Evolutionary conservation across 2,329 filamentous ascomycete genomes (phyloP), one percentile per base, ranked within the genome.

Genomic region (Diaporthe longicolla): DNA sequence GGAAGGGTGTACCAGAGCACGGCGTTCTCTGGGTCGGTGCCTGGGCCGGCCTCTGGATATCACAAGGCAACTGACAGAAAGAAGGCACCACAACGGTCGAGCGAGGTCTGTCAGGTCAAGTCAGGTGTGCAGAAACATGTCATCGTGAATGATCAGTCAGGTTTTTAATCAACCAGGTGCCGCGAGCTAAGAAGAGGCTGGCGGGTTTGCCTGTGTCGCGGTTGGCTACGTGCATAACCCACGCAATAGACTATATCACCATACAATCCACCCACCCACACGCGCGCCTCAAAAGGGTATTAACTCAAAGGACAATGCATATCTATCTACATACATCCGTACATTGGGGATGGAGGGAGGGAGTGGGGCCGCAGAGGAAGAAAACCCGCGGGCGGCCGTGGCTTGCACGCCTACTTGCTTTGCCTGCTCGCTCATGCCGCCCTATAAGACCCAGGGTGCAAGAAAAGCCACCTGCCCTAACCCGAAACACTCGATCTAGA

Each of bases 161-260:
- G 1, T 48, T 70, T 48, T 48, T 29, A 48, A 35, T 50, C 40
- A 26, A 71, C 26, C 68, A 55, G 26, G 68, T 43, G 29, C 24
- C 15, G 54, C 35, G 17, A 26, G 26, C n/a, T 19, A 48, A 58
- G n/a, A 40, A 55, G 37, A 40, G 37, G 37, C n/a, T 55, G 26
- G 26, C 24, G 66, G 52, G 37, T 40, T 13, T 59, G 24, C 29
- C 24, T 24, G 50, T 55, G 37, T 43, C 29, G 45, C 35, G 50
- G 13, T 55, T 69, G 65, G 50, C n/a, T 40, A 68, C 63, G 29
- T 68, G 63, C 63, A 66, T 52, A 40, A 37, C 19, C 57, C 57
- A 52, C 24, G 26, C 37, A 21, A 63, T 45, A 32, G 19, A 45
- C 59, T 63, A 29, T 19, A 45, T 24, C 21, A 45, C 19, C 37